Conservation (phyloP, 495 filamentous ascomycete species). For the Penicillium taxi region DNA sequence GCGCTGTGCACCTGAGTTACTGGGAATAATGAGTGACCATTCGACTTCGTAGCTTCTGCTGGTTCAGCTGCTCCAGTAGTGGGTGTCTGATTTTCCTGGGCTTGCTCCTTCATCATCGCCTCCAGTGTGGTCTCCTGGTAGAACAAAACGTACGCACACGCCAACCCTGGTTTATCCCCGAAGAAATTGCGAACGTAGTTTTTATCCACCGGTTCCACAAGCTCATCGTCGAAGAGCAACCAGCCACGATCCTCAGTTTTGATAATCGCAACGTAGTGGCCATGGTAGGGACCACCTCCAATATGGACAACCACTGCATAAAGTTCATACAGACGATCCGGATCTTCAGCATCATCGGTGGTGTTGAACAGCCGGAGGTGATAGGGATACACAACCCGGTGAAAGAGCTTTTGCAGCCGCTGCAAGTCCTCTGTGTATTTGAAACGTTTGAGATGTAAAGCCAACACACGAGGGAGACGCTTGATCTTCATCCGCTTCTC, state of each 20-base stretch:
- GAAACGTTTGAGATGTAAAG: constrained; percentile 90
- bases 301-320: constrained; percentile 99
- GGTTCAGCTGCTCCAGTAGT: constrained; percentile 18
- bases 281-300: constrained; percentile 94
- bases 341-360: constrained; percentile 92
- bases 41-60: constrained; percentile 11
- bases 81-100: constrained; percentile 64
- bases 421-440: constrained; percentile 96
- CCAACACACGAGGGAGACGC: constrained; percentile 80
- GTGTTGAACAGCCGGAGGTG: constrained; percentile 96
- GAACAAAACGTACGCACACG: constrained; percentile 94
- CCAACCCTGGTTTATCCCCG: constrained; percentile 81
- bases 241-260: constrained; percentile 95
- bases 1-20: constrained; percentile 37
- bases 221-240: constrained; percentile 95
- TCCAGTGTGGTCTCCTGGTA: constrained; percentile 96
- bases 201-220: constrained; percentile 96
- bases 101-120: constrained; percentile 74
- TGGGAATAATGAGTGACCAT: constrained; percentile 27
- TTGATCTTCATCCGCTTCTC: constrained; percentile 99
- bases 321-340: constrained; percentile 88
- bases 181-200: constrained; percentile 97
- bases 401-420: constrained; percentile 90
- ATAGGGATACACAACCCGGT: constrained; percentile 94
- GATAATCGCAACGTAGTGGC: constrained; percentile 95